Base-by-base conservation (phyloP, 208 protist species). In the Vickermania spadyakhi region DNA sequence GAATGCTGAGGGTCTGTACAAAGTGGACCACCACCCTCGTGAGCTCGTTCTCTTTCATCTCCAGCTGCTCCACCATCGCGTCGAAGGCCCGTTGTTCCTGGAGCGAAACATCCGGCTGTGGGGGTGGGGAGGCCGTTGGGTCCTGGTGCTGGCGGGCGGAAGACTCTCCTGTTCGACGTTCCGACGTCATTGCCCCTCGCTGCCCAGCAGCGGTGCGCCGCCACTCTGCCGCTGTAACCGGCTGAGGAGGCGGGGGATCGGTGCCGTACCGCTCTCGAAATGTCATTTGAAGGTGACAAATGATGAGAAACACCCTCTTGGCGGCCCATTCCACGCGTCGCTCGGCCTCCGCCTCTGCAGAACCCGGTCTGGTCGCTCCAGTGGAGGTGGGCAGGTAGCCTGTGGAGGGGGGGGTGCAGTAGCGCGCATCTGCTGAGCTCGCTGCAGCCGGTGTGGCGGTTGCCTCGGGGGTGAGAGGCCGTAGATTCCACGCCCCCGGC, bases 1-100 rank as follows among this genome's bases (percentile, higher is more conserved):
- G 50, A 5, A 81, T 25, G 53, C 75, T 78, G 0, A 58, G 23
- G 22, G 2, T 28, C 27, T 75, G 70, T 23, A 86, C 66, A 22
- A 70, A 28, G 26, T 55, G 52, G 45, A 58, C 51, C 14, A 52
- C 13, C 41, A 52, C 25, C 7, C 50, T 28, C 23, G 51, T 61
- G 18, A 57, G 30, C 2, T 28, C 31, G 18, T 29, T 25, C 42
- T 55, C 60, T 3, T 21, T 27, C 28, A 28, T 53, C 14, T 70
- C 66, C 28, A 56, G 52, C 21, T 41, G 30, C 1, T 52, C 1
- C 1, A 77, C n/a, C 18, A 60, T 23, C 22, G 21, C 2, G 11
- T 45, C 36, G 11, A 45, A 45, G 11, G 36, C 7, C 11, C 1
- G 49, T 21, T 36, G 31, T 28, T 18, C 21, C 30, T 29, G 25